Percentiles rank a stretch among this genome's conserved stretches.
Conservation (phyloP, 805 yeast genomes). For the Schwanniomyces vanrijiae region DNA sequence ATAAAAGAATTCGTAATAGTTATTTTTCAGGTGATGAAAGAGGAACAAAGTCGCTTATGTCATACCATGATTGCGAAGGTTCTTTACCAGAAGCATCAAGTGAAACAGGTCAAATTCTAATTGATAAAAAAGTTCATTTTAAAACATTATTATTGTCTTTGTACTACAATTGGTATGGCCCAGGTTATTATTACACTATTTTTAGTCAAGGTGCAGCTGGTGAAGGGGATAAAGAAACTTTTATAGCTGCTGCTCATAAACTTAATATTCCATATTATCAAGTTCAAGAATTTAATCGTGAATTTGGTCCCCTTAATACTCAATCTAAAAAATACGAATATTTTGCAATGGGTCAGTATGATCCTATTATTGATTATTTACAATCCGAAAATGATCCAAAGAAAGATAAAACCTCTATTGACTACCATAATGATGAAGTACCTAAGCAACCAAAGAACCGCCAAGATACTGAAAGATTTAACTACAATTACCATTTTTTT, state of each 20-base stretch:
- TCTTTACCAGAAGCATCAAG: slow-evolving; percentile 37
- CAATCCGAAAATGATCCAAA: slow-evolving; percentile 13
- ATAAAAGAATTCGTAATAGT: slow-evolving; percentile 22
- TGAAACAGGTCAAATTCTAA: slow-evolving; percentile 41
- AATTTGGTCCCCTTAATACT: slow-evolving; percentile 33
- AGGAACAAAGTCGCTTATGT: slow-evolving; percentile 14
- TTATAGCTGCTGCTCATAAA: slow-evolving; percentile 42
- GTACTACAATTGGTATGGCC: slow-evolving; percentile 40
- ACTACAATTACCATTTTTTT: slow-evolving; percentile 31
- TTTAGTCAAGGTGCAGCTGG: slow-evolving; percentile 44
- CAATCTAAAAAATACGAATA: slow-evolving; percentile 22
- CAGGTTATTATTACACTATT: slow-evolving; percentile 36
- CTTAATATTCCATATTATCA: slow-evolving; percentile 36
- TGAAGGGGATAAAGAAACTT: slow-evolving; percentile 44
- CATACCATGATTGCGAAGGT: slow-evolving; percentile 30
- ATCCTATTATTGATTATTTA: slow-evolving; percentile 31
- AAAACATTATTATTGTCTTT: slow-evolving; percentile 31
- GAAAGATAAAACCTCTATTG: slow-evolving; percentile 7
- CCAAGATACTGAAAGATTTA: slow-evolving; percentile 18
- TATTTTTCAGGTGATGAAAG: slow-evolving; percentile 26
- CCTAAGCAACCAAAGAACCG: slow-evolving; percentile 21
- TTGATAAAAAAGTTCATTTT: slow-evolving; percentile 32
- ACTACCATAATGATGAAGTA: slow-evolving; percentile 11
- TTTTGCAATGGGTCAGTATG: slow-evolving; percentile 39
- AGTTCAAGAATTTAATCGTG: slow-evolving; percentile 35